Conservation (phyloP, 2,329 filamentous ascomycete genomes). For the Talaromyces amestolkiae region DNA sequence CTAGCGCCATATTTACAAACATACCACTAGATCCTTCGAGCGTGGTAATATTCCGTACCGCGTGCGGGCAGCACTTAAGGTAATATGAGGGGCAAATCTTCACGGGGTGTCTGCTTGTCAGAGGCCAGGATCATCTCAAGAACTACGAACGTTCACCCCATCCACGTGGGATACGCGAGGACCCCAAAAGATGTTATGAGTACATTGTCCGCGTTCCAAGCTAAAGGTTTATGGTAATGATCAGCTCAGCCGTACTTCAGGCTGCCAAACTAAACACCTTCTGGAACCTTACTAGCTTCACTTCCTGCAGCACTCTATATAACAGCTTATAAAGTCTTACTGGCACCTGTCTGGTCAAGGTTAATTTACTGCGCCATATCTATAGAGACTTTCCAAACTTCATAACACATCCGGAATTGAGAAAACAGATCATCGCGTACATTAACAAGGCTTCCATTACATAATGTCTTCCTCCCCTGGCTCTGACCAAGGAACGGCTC, state of each 20-base stretch:
- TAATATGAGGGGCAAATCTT: background rate
- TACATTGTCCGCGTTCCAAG: background rate
- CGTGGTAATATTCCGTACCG: background rate
- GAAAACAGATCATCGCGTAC: background rate
- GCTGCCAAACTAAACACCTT: background rate
- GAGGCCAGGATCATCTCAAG: background rate
- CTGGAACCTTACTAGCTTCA: background rate
- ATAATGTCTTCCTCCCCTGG: conserved; percentile 7
- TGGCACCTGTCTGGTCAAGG: background rate
- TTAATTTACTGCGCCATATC: background rate
- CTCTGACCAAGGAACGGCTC: background rate
- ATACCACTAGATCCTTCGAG: background rate
- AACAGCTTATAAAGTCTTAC: background rate
- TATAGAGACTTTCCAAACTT: background rate
- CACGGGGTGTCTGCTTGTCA: background rate
- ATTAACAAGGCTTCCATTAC: background rate
- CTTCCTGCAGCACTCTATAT: background rate
- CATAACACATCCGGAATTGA: background rate
- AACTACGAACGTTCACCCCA: background rate
- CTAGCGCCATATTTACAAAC: background rate
- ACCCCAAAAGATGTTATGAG: background rate
- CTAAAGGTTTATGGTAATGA: background rate
- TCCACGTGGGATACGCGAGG: conserved; percentile 5
- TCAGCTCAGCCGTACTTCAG: background rate
- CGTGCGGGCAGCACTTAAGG: background rate